phyloP scores from a whole-genome alignment of 2,329 filamentous ascomycete species.

The Zymoseptoria pseudotritici region DNA sequence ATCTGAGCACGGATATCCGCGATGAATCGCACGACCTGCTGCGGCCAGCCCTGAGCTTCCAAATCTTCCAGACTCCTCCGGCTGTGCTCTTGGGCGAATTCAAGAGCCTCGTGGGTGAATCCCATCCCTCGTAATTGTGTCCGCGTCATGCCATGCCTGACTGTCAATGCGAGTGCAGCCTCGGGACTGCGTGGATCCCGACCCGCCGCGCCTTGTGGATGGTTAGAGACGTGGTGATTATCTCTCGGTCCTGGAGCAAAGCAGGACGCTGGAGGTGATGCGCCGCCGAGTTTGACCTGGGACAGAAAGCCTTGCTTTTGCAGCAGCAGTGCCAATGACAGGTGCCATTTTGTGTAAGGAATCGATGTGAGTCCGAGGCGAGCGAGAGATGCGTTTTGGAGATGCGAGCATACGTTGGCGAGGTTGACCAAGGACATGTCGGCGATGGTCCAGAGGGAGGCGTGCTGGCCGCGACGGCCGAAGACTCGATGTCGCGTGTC shows the following conservation, averaged over 20 bases:
- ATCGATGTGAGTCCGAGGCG: conserved; percentile 78
- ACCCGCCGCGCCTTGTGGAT: conserved; percentile 19
- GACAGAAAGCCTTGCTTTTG: conserved; percentile 78
- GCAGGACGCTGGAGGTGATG: conserved; percentile 43
- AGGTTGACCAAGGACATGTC: conserved; percentile 68
- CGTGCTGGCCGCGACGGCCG: neutral
- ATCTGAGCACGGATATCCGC: conserved; percentile 12
- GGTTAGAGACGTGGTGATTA: conserved; percentile 22
- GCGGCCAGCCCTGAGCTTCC: conserved; percentile 20
- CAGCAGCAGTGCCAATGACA: conserved; percentile 65
- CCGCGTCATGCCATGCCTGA: conserved; percentile 15
- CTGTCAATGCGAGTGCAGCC: conserved; percentile 22
- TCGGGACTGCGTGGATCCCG: conserved; percentile 18
- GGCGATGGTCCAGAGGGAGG: neutral
- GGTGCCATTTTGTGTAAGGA: conserved; percentile 71
- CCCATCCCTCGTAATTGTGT: conserved; percentile 14
- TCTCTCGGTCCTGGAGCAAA: conserved; percentile 26
- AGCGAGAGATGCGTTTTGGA: conserved; percentile 83
- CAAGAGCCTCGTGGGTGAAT: conserved; percentile 19
- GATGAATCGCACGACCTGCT: conserved; percentile 16
- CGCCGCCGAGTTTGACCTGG: conserved; percentile 66
- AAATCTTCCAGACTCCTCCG: conserved; percentile 18
- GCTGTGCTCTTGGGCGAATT: conserved; percentile 19
- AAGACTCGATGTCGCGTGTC: neutral
- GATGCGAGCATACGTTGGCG: conserved; percentile 76